Evolutionary conservation across 2,329 filamentous ascomycete genomes (phyloP).

Genomic region (Aspergillus carbonarius): DNA sequence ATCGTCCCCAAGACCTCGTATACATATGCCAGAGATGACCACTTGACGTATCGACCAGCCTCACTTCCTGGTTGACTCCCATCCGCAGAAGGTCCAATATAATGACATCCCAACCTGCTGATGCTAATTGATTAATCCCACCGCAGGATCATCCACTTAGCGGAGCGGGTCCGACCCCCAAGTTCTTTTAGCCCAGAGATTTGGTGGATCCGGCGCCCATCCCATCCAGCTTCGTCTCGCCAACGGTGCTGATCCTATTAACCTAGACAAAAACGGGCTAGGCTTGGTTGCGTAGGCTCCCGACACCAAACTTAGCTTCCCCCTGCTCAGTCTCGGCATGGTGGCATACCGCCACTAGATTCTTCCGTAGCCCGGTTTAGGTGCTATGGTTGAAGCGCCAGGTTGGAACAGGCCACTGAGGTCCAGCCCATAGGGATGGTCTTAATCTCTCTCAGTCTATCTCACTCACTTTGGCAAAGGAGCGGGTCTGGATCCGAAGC

Average conservation of each 20-base stretch:
- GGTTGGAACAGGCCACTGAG: background rate
- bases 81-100: background rate
- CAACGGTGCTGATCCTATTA: slow-evolving; percentile 14
- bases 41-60: background rate
- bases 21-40: background rate
- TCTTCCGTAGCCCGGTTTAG: background rate
- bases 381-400: background rate
- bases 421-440: background rate
- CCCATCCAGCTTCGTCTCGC: slow-evolving; percentile 11
- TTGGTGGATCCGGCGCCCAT: slow-evolving; percentile 9
- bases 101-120: background rate
- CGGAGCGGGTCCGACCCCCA: slow-evolving; percentile 6
- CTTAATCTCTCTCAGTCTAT: too few species aligned
- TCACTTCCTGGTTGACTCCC: background rate
- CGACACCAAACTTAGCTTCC: slow-evolving; percentile 4
- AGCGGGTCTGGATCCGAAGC: background rate
- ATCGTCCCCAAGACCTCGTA: background rate
- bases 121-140: slow-evolving; percentile 2
- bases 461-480: too few species aligned
- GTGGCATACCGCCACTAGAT: background rate
- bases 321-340: background rate
- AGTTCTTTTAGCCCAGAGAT: slow-evolving; percentile 10
- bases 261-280: background rate
- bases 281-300: background rate
- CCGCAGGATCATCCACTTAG: slow-evolving; percentile 4